Percentiles rank a stretch among this genome's conserved stretches.
Evolutionary conservation across 208 protist genomes (phyloP).

Genomic region (Trypanosoma caninum): DNA sequence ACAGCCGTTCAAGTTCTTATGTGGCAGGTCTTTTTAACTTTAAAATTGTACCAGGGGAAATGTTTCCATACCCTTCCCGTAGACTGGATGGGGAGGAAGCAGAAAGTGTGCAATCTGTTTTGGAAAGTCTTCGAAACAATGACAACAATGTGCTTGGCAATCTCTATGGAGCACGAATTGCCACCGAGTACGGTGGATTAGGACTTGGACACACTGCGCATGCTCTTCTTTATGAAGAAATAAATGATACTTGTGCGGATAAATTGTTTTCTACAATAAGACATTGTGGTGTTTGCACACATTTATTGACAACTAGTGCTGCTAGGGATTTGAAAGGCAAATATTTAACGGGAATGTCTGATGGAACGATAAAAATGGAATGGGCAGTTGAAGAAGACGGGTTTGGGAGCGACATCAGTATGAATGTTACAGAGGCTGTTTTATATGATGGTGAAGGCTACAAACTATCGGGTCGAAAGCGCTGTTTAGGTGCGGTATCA

Average conservation of each 20-base stretch:
- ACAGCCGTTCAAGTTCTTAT: conserved; percentile 54
- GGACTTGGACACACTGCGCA: conserved; percentile 75
- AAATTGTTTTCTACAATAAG: conserved; percentile 53
- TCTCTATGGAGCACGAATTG: conserved; percentile 64
- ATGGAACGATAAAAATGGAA: conserved; percentile 69
- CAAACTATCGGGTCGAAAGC: conserved; percentile 59
- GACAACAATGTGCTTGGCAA: conserved; percentile 63
- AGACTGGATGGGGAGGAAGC: conserved; percentile 72
- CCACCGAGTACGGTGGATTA: conserved; percentile 79
- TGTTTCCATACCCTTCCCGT: conserved; percentile 77
- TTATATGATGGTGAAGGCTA: conserved; percentile 37
- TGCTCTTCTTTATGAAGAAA: conserved; percentile 74
- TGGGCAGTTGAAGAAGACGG: conserved; percentile 71
- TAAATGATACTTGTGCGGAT: conserved; percentile 51
- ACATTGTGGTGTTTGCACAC: conserved; percentile 60
- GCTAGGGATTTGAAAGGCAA: conserved; percentile 77
- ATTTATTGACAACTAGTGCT: conserved; percentile 62
- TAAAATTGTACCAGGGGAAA: conserved; percentile 60
- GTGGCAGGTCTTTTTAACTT: conserved; percentile 82
- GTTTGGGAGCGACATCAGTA: conserved; percentile 77
- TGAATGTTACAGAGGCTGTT: conserved; percentile 56
- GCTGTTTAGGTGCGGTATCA: conserved; percentile 43
- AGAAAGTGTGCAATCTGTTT: conserved; percentile 70
- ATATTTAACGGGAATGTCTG: conserved; percentile 86
- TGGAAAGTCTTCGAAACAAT: conserved; percentile 65